Evolutionary conservation across 1,284 basidiomycete species (phyloP), one percentile per base, ranked within the genome.

Genomic region (Boletellus sp.): DNA sequence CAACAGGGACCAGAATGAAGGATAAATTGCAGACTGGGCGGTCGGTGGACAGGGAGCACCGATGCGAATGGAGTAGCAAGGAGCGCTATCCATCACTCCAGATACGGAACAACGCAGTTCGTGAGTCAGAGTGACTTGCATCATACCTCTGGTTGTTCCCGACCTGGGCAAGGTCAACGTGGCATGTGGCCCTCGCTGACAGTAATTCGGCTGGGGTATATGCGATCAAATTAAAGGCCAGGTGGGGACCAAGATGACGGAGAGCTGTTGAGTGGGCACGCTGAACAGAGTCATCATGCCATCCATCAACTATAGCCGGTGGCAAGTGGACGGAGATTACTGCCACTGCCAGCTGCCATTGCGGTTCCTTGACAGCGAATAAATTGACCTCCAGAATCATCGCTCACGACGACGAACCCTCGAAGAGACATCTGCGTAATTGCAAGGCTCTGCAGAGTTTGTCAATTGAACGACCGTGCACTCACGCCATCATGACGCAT

Each of bases 311-410:
- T 12, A 32, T 15, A 13, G 30, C 30, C 11, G 30, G 18, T 38
- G 37, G 37, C 18, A n/a, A 18, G 28, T 35, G 16, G 11, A 22
- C 12, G 32, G 37, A 30, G 11, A 38, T 41, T 36, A 8, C 26
- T 52, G 41, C 53, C 59, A 59, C 56, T n/a, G 43, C 28, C 8
- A 8, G 16, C 15, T 39, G 32, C 41, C 59, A 52, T 38, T 30
- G 43, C 30, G 6, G 44, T 21, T 45, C 33, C 46, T 51, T 58
- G 28, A 30, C 10, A n/a, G 26, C 2, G 30, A 13, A 32, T 32
- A 32, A 26, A 26, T 24, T 24, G 37, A 38, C 19, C 37, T 10
- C 12, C 28, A 30, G 28, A 30, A 30, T 3, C 28, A 12, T 30
- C 28, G 28, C 28, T 12, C 28, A 30, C 7, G 12, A 30, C 28